These are phyloP conservation scores for Ganoderma resinaceum DNA, from an alignment of 1,284 basidiomycete genomes.

Conservation along the genomic window DNA sequence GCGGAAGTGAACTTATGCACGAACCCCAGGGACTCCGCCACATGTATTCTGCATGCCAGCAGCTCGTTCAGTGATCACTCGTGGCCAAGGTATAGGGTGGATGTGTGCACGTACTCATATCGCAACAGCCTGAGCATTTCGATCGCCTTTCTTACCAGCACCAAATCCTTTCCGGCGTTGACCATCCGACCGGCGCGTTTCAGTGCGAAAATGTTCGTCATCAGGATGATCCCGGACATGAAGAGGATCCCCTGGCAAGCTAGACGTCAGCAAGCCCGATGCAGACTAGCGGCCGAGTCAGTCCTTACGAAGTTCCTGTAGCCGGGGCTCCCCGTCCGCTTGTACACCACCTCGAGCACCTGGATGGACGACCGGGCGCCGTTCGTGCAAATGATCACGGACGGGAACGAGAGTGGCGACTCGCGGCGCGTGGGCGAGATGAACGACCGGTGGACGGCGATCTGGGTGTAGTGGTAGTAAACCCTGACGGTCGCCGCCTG, in stretches of 20 bases:
- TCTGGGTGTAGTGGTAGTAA: slow-evolving; percentile 76
- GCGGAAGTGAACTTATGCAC: neutral
- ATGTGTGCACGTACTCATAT: neutral
- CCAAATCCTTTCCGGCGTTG: neutral
- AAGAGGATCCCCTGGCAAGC: neutral
- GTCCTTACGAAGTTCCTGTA: slow-evolving; percentile 33
- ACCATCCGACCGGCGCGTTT: neutral
- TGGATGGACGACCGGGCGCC: slow-evolving; percentile 64
- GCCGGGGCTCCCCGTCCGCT: slow-evolving; percentile 32
- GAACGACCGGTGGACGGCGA: slow-evolving; percentile 65
- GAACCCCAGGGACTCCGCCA: neutral
- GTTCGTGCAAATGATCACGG: slow-evolving; percentile 68
- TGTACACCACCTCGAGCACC: slow-evolving; percentile 51
- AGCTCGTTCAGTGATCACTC: neutral
- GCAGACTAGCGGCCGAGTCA: neutral
- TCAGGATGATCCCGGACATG: neutral
- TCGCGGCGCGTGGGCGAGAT: slow-evolving; percentile 36
- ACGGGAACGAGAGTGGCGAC: slow-evolving; percentile 53
- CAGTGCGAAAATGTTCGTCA: neutral
- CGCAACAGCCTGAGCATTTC: neutral
- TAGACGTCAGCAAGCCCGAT: neutral
- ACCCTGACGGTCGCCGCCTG: slow-evolving; percentile 75
- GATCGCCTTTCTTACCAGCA: neutral
- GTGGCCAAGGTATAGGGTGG: neutral
- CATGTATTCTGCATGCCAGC: neutral